Evolutionary conservation across 2,329 filamentous ascomycete genomes (phyloP).

Genomic region (Aspergillus sergii): DNA sequence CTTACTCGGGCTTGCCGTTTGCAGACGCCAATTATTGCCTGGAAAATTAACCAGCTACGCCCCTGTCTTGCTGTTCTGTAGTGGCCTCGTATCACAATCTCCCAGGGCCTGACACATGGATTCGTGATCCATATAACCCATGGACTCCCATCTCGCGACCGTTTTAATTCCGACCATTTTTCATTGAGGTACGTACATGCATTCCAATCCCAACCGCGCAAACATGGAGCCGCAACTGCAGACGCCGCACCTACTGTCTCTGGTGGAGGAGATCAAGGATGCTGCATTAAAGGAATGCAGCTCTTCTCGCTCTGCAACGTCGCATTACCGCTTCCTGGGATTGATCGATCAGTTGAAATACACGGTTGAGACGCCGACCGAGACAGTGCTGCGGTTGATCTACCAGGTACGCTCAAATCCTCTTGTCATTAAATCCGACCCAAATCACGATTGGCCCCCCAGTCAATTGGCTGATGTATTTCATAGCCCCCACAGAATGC

Average conservation of each 20-base stretch:
- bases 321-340: slow-evolving; percentile 31
- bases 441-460: neutral
- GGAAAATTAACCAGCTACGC: neutral
- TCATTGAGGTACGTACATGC: neutral
- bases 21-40: neutral
- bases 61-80: neutral
- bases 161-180: neutral
- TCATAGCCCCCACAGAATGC: slow-evolving; percentile 38
- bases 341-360: slow-evolving; percentile 32
- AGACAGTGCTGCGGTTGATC: slow-evolving; percentile 35
- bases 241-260: slow-evolving; percentile 7
- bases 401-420: slow-evolving; percentile 32
- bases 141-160: neutral
- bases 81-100: no score
- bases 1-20: neutral
- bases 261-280: slow-evolving; percentile 17
- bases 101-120: no score
- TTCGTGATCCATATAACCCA: neutral
- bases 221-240: slow-evolving; percentile 9
- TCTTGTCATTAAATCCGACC: neutral
- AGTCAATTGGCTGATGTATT: neutral
- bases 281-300: slow-evolving; percentile 21
- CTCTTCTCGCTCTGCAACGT: slow-evolving; percentile 19
- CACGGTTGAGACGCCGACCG: slow-evolving; percentile 34
- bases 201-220: neutral